Evolutionary conservation across 169 alveolate species (phyloP).

Genomic region (Cryptosporidium tyzzeri): DNA sequence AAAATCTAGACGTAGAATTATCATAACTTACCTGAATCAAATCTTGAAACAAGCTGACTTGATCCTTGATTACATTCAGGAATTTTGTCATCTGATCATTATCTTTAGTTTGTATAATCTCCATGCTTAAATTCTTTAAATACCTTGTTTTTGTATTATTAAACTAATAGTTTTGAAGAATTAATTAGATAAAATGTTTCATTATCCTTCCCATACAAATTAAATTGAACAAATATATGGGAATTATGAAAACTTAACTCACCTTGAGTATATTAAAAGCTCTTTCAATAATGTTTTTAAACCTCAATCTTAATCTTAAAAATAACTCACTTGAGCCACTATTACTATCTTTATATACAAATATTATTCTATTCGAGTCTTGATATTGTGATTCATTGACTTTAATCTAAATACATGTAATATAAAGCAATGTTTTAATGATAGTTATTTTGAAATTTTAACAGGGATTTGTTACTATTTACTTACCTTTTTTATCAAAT

Average conservation of each 20-base stretch:
- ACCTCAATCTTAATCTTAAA: constrained; percentile 17
- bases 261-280: constrained; percentile 12
- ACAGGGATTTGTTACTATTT: background rate
- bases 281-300: constrained; percentile 31
- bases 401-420: background rate
- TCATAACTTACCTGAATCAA: constrained; percentile 19
- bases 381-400: background rate
- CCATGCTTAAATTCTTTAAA: constrained; percentile 47
- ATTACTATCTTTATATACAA: constrained; percentile 8
- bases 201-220: background rate
- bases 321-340: constrained; percentile 15
- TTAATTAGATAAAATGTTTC: background rate
- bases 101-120: constrained; percentile 33
- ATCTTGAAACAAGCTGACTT: constrained; percentile 21
- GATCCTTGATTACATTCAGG: constrained; percentile 17
- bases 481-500: constrained; percentile 46
- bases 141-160: constrained; percentile 23
- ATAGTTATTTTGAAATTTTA: background rate
- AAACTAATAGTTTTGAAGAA: background rate
- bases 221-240: background rate
- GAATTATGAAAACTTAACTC: background rate
- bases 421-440: background rate
- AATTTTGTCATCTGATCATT: constrained; percentile 31
- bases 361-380: constrained; percentile 20
- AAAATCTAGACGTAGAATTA: background rate